A percentile compares a stretch with the other conserved stretches of the same genome.
phyloP scores from a whole-genome alignment of 345 rosid species.

The Zanthoxylum bungeanum region DNA sequence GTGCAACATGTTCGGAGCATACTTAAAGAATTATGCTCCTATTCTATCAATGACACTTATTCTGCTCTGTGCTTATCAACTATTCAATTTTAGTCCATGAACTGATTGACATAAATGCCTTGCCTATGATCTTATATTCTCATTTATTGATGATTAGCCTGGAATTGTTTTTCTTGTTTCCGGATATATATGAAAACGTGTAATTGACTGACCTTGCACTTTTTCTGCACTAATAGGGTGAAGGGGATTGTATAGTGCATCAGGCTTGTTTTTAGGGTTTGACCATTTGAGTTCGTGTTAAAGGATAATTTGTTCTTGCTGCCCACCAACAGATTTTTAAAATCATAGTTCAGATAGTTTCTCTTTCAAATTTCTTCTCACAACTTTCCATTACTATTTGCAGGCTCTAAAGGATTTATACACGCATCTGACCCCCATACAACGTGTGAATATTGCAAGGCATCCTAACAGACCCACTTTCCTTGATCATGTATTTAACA shows the following conservation, averaged over 20 bases:
- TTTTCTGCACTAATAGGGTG: not conserved
- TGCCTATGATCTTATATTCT: not conserved
- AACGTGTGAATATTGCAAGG: conserved; percentile 90
- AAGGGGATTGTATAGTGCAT: not conserved
- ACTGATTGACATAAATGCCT: not conserved
- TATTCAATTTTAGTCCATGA: not conserved
- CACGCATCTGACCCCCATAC: conserved; percentile 77
- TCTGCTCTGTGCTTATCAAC: not conserved
- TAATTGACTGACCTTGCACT: not conserved
- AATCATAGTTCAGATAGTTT: not conserved
- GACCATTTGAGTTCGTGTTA: not conserved
- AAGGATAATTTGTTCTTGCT: not conserved
- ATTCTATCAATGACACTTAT: not conserved
- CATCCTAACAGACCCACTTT: conserved; percentile 98
- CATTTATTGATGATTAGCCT: not conserved
- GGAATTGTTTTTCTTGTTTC: not conserved
- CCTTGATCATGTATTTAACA: conserved; percentile 89
- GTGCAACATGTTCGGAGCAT: not conserved
- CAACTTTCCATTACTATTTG: conserved; percentile 15
- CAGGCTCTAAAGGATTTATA: conserved; percentile 86
- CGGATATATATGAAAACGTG: not conserved
- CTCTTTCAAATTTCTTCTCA: conserved; percentile 14
- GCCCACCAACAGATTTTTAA: not conserved
- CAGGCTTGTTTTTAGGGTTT: conserved; percentile 13
- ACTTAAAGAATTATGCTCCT: not conserved